These are phyloP conservation scores for Blepharisma japonicum DNA, from an alignment of 73 alveolate species.

Conservation along the genomic window DNA sequence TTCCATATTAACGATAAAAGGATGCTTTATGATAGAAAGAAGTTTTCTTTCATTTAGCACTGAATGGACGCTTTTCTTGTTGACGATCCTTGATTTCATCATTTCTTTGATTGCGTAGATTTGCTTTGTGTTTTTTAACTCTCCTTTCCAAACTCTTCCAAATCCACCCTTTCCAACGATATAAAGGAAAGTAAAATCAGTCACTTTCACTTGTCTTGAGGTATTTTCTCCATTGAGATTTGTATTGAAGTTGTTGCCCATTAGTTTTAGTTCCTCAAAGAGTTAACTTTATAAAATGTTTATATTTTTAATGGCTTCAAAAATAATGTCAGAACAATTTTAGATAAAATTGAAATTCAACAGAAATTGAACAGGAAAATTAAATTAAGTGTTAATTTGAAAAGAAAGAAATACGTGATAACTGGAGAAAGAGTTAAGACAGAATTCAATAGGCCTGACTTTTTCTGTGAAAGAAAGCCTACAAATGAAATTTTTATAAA, in stretches of 20 bases:
- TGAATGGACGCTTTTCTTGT: constrained; percentile 53
- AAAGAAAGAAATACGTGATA: neutral
- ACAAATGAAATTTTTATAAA: neutral
- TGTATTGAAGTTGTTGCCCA: constrained; percentile 7
- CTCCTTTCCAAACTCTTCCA: constrained; percentile 60
- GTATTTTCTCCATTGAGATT: constrained; percentile 2
- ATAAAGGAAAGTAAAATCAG: constrained; percentile 52
- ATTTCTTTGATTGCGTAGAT: constrained; percentile 62
- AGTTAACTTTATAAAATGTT: neutral
- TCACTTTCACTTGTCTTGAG: constrained; percentile 30
- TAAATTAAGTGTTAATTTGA: neutral
- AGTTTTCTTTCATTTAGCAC: constrained; percentile 58
- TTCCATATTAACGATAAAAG: constrained; percentile 68
- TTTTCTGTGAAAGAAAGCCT: neutral
- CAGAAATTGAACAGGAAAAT: neutral
- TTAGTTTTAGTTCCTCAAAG: neutral
- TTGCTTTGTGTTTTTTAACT: constrained; percentile 46
- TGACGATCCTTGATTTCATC: constrained; percentile 54
- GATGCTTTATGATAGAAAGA: constrained; percentile 70
- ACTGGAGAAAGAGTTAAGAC: neutral
- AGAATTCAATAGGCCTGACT: neutral
- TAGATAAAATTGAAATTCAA: neutral
- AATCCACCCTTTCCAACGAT: constrained; percentile 62
- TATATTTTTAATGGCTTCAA: neutral
- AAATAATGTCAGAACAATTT: neutral